phyloP scores from a whole-genome alignment of 2,329 filamentous ascomycete species.

The Paraphaeosphaeria sporulosa region DNA sequence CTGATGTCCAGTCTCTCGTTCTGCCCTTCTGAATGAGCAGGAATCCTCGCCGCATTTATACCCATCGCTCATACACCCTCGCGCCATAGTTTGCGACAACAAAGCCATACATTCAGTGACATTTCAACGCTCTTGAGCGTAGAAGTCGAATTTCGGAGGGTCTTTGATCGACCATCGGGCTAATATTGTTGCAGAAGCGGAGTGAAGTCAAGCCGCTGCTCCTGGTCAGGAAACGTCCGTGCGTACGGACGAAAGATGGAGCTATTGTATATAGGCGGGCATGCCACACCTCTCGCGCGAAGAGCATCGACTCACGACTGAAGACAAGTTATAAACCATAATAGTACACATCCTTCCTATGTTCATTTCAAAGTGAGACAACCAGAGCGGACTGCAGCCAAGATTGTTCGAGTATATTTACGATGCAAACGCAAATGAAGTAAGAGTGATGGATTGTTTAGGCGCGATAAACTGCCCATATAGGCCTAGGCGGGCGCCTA shows the following conservation, averaged over 20 bases:
- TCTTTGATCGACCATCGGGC: not conserved
- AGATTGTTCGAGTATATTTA: no score
- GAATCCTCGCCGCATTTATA: not conserved
- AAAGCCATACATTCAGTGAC: not conserved
- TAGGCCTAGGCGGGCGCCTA: no score
- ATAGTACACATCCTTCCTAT: no score
- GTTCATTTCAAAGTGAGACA: no score
- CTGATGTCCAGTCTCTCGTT: not conserved
- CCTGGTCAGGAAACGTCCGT: not conserved
- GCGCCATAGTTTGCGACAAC: not conserved
- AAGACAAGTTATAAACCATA: no score
- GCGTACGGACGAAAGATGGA: not conserved
- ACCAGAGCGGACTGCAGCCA: no score
- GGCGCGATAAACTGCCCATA: no score
- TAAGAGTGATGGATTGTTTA: no score
- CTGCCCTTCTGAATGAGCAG: not conserved
- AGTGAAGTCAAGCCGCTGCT: slow-evolving; percentile 1
- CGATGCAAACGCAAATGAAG: no score
- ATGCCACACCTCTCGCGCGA: not conserved
- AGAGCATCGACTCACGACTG: no score
- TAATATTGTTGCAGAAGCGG: not conserved
- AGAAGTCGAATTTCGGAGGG: no score
- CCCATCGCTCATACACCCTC: not conserved
- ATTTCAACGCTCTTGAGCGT: no score
- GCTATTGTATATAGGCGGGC: slow-evolving; percentile 2